These are phyloP conservation scores for Xylaria sp. DNA, from an alignment of 2,329 filamentous ascomycete genomes.

Conservation along the genomic window DNA sequence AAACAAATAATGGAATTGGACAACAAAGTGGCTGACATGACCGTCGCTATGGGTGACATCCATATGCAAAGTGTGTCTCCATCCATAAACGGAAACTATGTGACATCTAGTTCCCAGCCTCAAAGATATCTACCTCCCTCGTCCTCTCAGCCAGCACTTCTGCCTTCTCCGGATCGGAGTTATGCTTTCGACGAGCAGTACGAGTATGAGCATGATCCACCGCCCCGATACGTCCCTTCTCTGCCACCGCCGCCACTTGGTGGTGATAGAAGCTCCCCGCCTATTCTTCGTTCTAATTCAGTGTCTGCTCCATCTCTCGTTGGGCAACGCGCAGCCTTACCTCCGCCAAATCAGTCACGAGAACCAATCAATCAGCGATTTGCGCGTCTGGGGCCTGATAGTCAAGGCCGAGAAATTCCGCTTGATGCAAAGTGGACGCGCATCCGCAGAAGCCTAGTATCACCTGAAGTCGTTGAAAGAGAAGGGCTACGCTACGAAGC, in stretches of 20 bases:
- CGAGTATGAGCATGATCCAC: conserved; percentile 46
- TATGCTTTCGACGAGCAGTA: conserved; percentile 39
- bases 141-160: conserved; percentile 50
- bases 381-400: conserved; percentile 64
- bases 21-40: conserved; percentile 53
- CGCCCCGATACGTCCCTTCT: conserved; percentile 55
- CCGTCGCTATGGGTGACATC: conserved; percentile 55
- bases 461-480: conserved; percentile 65
- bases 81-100: conserved; percentile 47
- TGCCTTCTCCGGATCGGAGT: conserved; percentile 50
- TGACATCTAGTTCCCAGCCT: conserved; percentile 52
- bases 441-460: conserved; percentile 65
- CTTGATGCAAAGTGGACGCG: conserved; percentile 69
- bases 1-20: conserved; percentile 63
- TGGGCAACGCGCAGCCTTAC: conserved; percentile 35
- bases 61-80: conserved; percentile 52
- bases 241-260: conserved; percentile 50
- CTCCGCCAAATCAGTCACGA: background rate
- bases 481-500: conserved; percentile 70
- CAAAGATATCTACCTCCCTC: conserved; percentile 51
- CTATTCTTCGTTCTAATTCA: conserved; percentile 40
- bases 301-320: conserved; percentile 45
- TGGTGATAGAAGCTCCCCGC: conserved; percentile 45
- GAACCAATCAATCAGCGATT: conserved; percentile 39
- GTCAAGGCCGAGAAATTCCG: conserved; percentile 65